A percentile compares a stretch with the other conserved stretches of the same genome.
Conservation (phyloP, 1,139 yeast species). For the Casaregolazyma suthepensis region DNA sequence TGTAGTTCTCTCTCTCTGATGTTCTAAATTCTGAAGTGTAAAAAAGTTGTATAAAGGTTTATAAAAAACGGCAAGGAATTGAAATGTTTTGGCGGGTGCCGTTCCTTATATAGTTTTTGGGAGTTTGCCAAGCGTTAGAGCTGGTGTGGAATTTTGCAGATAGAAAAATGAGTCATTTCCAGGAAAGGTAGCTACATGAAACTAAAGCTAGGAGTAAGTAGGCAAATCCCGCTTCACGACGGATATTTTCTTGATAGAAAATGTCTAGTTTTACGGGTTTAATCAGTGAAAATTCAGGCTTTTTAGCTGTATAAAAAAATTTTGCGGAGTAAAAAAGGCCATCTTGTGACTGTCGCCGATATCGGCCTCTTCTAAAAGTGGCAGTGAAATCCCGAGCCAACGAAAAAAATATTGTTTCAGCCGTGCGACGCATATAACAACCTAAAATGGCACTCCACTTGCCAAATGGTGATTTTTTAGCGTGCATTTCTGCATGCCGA, state of each 20-base stretch:
- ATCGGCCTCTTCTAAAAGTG: constrained; percentile 2
- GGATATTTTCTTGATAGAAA: not conserved
- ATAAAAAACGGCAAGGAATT: constrained; percentile 4
- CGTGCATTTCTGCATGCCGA: not conserved
- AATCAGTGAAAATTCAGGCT: not conserved
- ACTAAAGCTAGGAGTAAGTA: not conserved
- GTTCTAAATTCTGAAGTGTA: constrained; percentile 2
- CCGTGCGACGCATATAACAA: not conserved
- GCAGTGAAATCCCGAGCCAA: not conserved
- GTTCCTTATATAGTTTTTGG: constrained; percentile 2
- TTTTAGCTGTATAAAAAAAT: not conserved
- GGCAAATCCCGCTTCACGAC: not conserved
- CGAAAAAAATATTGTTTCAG: not conserved
- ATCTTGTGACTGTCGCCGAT: constrained; percentile 8
- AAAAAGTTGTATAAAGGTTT: constrained; percentile 4
- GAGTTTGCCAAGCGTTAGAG: not conserved
- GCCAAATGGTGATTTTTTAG: not conserved
- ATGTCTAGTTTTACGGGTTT: not conserved
- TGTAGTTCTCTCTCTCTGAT: not conserved
- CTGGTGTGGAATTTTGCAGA: not conserved
- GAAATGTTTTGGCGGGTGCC: not conserved
- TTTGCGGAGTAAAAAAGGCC: not conserved
- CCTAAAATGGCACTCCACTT: not conserved
- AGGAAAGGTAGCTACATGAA: not conserved
- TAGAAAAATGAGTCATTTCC: not conserved